Evolutionary conservation across 202 grass and related monocot genomes (phyloP).

Genomic region (Musa balbisiana): DNA sequence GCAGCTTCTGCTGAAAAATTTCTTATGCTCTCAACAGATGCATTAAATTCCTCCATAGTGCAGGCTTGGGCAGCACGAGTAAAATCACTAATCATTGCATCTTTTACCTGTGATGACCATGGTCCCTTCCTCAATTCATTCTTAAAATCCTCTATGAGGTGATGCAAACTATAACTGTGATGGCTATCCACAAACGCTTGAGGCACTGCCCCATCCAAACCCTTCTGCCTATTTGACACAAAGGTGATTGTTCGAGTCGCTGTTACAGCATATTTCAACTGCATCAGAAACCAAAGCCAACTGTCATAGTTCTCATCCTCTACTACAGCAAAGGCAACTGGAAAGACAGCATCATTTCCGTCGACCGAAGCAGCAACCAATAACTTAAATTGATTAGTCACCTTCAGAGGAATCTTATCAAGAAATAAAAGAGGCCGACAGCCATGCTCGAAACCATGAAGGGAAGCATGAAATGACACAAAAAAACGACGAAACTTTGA

Average conservation of each 20-base stretch:
- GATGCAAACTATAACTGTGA: constrained; percentile 87
- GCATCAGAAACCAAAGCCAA: constrained; percentile 92
- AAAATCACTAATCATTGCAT: constrained; percentile 89
- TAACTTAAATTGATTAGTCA: constrained; percentile 86
- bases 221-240: constrained; percentile 84
- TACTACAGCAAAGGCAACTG: constrained; percentile 85
- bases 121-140: constrained; percentile 76
- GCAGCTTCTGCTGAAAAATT: constrained; percentile 88
- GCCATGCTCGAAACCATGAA: constrained; percentile 77
- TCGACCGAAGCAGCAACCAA: constrained; percentile 83
- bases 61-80: constrained; percentile 91
- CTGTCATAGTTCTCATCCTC: constrained; percentile 94
- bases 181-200: constrained; percentile 78
- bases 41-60: constrained; percentile 87
- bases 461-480: constrained; percentile 92
- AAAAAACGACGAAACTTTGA: constrained; percentile 91
- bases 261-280: constrained; percentile 78
- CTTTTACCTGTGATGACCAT: constrained; percentile 81
- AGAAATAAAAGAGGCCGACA: constrained; percentile 91
- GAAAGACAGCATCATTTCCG: constrained; percentile 84
- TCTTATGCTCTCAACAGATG: constrained; percentile 82
- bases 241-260: constrained; percentile 58
- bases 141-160: constrained; percentile 93
- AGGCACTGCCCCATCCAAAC: constrained; percentile 68
- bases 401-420: constrained; percentile 90